These are phyloP conservation scores for Plasmodium knowlesi DNA, from an alignment of 169 alveolate genomes.

Conservation along the genomic window DNA sequence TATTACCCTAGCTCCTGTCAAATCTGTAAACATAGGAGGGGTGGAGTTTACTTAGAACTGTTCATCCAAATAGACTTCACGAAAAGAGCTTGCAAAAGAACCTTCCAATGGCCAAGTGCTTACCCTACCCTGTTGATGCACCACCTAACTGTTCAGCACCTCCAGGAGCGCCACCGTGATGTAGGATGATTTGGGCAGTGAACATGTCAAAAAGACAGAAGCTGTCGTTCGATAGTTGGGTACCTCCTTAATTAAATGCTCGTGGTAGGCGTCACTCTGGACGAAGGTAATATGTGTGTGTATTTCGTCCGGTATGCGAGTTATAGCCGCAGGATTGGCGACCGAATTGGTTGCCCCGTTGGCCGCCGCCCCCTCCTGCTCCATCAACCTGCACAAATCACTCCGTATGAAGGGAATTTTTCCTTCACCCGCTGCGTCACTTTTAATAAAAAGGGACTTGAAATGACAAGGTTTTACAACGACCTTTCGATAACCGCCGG, in stretches of 20 bases:
- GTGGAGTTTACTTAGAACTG: neutral
- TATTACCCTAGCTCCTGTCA: neutral
- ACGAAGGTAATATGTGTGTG: conserved; percentile 12
- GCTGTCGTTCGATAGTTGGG: conserved; percentile 53
- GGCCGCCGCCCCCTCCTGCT: neutral
- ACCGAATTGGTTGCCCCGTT: neutral
- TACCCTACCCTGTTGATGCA: neutral
- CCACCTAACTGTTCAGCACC: conserved; percentile 52
- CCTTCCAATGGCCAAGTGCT: neutral
- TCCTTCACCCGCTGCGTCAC: conserved; percentile 77
- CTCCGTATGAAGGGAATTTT: conserved; percentile 69
- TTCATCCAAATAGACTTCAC: neutral
- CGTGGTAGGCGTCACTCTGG: conserved; percentile 21
- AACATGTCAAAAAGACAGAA: conserved; percentile 76
- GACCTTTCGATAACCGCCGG: conserved; percentile 89
- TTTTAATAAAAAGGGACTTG: conserved; percentile 81
- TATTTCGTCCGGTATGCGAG: neutral
- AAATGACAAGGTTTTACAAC: conserved; percentile 84
- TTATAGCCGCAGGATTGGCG: neutral
- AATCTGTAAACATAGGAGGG: neutral
- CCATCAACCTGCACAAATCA: conserved; percentile 9
- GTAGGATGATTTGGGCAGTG: conserved; percentile 81
- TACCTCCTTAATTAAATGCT: conserved; percentile 46
- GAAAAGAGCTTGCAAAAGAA: neutral
- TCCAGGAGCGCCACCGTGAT: conserved; percentile 81